phyloP scores from a whole-genome alignment of 148 eudicot species.

The Rhododendron mucronatum region DNA sequence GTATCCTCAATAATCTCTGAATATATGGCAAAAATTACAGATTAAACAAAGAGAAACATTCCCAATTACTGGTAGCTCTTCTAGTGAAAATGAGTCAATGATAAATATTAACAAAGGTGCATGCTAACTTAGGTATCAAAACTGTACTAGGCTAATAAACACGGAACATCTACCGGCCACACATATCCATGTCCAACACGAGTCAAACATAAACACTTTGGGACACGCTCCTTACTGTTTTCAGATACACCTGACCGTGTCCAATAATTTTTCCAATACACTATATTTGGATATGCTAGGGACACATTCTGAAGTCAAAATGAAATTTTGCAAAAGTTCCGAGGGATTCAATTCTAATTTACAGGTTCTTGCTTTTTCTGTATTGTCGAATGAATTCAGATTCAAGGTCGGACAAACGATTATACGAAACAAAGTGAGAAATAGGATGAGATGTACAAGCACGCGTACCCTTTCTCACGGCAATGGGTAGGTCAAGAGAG shows the following conservation, averaged over 20 bases:
- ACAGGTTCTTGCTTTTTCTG: too few species aligned
- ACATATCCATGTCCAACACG: too few species aligned
- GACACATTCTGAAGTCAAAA: not conserved
- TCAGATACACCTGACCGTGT: not conserved
- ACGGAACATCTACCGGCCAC: not conserved
- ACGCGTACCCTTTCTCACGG: too few species aligned
- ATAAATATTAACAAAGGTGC: not conserved
- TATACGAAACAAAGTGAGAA: too few species aligned
- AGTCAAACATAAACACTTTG: not conserved
- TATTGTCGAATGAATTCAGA: too few species aligned
- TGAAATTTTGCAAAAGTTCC: not conserved
- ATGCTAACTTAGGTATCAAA: not conserved
- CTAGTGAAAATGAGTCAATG: not conserved
- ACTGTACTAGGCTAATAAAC: not conserved
- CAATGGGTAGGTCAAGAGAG: too few species aligned
- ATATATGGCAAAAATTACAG: not conserved
- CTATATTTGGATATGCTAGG: not conserved
- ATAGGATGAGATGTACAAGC: too few species aligned
- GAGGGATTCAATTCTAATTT: not conserved
- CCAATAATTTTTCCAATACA: not conserved
- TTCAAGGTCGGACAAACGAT: too few species aligned
- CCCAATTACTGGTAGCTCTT: not conserved
- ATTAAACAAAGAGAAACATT: not conserved
- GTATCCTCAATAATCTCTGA: not conserved
- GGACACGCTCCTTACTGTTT: not conserved